A percentile compares a stretch with the other conserved stretches of the same genome.
Evolutionary conservation across 306 rosid genomes (phyloP).

Genomic region (Dryas alaskensis): DNA sequence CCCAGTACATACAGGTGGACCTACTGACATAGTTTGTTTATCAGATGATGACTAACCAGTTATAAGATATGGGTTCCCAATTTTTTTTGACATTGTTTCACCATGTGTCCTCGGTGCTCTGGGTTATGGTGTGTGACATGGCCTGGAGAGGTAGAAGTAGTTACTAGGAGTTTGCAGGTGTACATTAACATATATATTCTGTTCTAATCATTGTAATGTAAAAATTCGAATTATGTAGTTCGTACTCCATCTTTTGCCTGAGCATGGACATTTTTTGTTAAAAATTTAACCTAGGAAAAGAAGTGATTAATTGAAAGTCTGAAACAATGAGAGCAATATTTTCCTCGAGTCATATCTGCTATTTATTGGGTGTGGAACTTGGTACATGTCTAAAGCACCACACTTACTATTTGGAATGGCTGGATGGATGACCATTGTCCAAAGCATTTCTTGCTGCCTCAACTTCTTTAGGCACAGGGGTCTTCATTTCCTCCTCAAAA

Average conservation of each 20-base stretch:
- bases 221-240: not conserved
- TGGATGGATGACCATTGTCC: constrained; percentile 33
- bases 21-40: constrained; percentile 57
- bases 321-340: no score
- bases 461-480: constrained; percentile 36
- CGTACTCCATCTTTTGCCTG: not conserved
- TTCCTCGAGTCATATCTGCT: no score
- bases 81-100: not conserved
- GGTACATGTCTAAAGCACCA: no score
- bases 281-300: no score
- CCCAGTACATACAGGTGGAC: constrained; percentile 27
- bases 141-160: constrained; percentile 13
- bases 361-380: no score
- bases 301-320: no score
- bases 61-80: not conserved
- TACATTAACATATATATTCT: not conserved
- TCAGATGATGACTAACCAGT: constrained; percentile 74
- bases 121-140: constrained; percentile 2
- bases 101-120: not conserved
- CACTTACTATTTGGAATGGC: constrained; percentile 28
- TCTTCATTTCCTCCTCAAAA: constrained; percentile 42
- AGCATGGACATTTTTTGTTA: not conserved
- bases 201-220: constrained; percentile 11
- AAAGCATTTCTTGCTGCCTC: constrained; percentile 31
- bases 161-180: not conserved